Base-by-base conservation (phyloP, 1,284 basidiomycete species). In the Ganoderma leucocontextum region DNA sequence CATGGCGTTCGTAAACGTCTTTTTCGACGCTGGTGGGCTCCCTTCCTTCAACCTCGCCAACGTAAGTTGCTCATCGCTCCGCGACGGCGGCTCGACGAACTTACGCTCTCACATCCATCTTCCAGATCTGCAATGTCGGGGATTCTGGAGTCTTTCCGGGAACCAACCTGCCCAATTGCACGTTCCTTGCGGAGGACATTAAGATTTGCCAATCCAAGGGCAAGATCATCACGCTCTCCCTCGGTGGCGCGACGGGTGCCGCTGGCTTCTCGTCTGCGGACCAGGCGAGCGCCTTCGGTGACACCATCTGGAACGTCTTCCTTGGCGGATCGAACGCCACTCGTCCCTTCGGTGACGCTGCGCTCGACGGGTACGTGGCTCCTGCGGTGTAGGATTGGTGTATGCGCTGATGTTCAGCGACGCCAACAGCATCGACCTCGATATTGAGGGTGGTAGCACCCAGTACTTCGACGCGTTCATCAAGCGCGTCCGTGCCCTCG, bases 221-320 rank as follows among this genome's bases (percentile, higher is more conserved):
- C 41, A 91, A 91, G 77, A 86, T 89, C 38, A 81, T 91, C 69
- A 91, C 89, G 1, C 78, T 91, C 66, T 87, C 85, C 70, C 80
- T 91, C 29, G 90, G 90, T 49, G 90, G 90, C 49, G 89, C 87
- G 3, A 86, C 84, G 5, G 89, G 88, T 13, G 80, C 81, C 12
- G 84, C 82, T 2, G 78, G 78, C 25, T 90, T 91, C 76, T 76
- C 78, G 47, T 86, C 82, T 19, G 87, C 88, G 65, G 76, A 83
- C 0, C 83, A 89, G 72, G 90, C 84, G 1, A 68, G 78, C 41
- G 76, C 77, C 2, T 91, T 89, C 68, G 89, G 87, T 0, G 79
- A 87, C 63, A 85, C 83, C 0, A 84, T 91, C 61, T 91, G 91
- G 90, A 83, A 91, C 75, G 66, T 88, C 15, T 91, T 91, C 80